These are phyloP conservation scores for Fibroporia radiculosa DNA, from an alignment of 768 basidiomycete species.

Conservation along the genomic window DNA sequence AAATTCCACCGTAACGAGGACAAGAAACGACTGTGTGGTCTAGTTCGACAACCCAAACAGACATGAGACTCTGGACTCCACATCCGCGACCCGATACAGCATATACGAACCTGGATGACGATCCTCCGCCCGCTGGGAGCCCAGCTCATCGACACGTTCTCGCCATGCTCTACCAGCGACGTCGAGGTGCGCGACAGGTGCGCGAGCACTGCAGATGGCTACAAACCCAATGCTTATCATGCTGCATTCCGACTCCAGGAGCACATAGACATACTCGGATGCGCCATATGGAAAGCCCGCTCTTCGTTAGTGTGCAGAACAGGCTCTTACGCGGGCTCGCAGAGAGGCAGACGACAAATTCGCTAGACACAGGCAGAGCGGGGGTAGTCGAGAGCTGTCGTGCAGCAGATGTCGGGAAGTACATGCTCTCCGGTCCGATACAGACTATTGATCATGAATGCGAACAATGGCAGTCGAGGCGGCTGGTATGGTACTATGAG, in stretches of 20 bases:
- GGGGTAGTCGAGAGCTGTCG: conserved; percentile 65
- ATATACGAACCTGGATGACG: conserved; percentile 60
- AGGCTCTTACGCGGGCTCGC: conserved; percentile 71
- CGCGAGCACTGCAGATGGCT: conserved; percentile 71
- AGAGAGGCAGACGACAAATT: conserved; percentile 48
- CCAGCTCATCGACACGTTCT: conserved; percentile 71
- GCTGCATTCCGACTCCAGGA: neutral
- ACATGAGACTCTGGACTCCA: neutral
- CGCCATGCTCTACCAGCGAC: conserved; percentile 79
- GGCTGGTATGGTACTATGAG: too few species aligned
- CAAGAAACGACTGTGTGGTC: conserved; percentile 77
- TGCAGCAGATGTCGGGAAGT: conserved; percentile 79
- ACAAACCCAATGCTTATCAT: conserved; percentile 1
- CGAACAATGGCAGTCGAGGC: too few species aligned
- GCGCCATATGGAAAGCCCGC: conserved; percentile 72
- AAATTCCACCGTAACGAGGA: conserved; percentile 63
- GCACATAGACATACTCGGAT: conserved; percentile 54
- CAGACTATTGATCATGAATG: too few species aligned
- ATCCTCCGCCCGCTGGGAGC: conserved; percentile 75
- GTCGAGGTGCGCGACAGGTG: conserved; percentile 68
- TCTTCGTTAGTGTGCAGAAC: conserved; percentile 68
- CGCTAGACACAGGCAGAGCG: conserved; percentile 64
- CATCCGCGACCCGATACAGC: neutral
- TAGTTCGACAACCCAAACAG: conserved; percentile 21
- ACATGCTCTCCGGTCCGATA: conserved; percentile 62